A percentile compares a stretch with the other conserved stretches of the same genome.
These are phyloP conservation scores for Penicillium sp. DNA, from an alignment of 2,329 filamentous ascomycete genomes.

Conservation along the genomic window DNA sequence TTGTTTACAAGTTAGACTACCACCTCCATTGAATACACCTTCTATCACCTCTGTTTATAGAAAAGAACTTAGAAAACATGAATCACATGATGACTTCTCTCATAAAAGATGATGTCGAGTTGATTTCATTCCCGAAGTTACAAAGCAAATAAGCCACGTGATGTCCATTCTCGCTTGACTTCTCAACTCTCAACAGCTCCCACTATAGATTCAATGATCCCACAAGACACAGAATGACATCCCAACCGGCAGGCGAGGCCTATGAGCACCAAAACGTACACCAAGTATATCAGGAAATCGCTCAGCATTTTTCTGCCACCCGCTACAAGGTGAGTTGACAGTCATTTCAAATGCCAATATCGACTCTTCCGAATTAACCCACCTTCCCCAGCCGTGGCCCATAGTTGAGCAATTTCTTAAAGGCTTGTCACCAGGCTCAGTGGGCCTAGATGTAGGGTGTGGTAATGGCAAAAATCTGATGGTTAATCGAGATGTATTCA, in stretches of 20 bases:
- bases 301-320: constrained; percentile 49
- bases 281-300: constrained; percentile 68
- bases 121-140: not conserved
- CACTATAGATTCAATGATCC: constrained; percentile 5
- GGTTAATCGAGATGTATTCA: constrained; percentile 72
- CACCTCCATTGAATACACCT: too few species aligned
- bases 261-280: constrained; percentile 91
- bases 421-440: constrained; percentile 61
- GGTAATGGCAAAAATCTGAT: constrained; percentile 94
- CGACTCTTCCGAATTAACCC: constrained; percentile 1
- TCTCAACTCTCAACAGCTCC: constrained; percentile 1
- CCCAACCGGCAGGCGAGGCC: constrained; percentile 20
- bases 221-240: constrained; percentile 10
- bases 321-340: constrained; percentile 57
- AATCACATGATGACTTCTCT: too few species aligned
- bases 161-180: constrained; percentile 14
- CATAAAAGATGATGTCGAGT: not conserved
- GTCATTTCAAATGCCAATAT: not conserved
- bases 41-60: too few species aligned
- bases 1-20: too few species aligned
- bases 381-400: constrained; percentile 75
- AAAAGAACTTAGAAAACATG: too few species aligned
- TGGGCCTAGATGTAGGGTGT: constrained; percentile 89
- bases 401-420: constrained; percentile 76
- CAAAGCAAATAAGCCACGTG: constrained; percentile 15